phyloP scores from a whole-genome alignment of 2,329 filamentous ascomycete species.

The Venturia aucupariae region DNA sequence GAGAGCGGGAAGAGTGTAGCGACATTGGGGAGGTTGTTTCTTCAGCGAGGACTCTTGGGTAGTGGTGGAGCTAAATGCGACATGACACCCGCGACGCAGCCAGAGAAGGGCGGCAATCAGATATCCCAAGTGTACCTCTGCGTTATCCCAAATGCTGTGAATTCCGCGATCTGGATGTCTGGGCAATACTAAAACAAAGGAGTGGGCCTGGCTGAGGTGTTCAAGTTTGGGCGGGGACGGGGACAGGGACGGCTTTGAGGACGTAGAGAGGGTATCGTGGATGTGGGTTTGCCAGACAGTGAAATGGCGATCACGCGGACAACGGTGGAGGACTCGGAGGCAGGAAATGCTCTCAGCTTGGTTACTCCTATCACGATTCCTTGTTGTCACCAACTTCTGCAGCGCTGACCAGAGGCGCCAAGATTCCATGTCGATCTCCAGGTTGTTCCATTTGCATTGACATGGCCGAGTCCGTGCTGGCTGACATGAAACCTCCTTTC shows the following conservation, averaged over 20 bases:
- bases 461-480: background rate
- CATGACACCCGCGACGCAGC: constrained; percentile 4
- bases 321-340: background rate
- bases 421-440: background rate
- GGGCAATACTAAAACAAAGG: background rate
- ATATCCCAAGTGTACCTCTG: background rate
- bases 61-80: background rate
- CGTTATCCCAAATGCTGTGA: background rate
- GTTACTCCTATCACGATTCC: background rate
- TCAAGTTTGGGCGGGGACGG: background rate
- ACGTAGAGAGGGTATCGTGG: background rate
- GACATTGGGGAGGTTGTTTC: constrained; percentile 20
- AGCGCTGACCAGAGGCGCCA: background rate
- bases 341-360: background rate
- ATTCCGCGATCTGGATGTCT: background rate
- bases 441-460: background rate
- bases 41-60: background rate
- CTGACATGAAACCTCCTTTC: constrained; percentile 1
- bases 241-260: background rate
- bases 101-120: background rate
- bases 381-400: background rate
- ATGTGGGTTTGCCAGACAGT: background rate
- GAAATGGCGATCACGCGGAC: background rate
- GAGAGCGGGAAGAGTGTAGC: constrained; percentile 19
- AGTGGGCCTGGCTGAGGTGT: background rate